Evolutionary conservation across 371 early-diverging fungal species (phyloP), one percentile per base, ranked within the genome.

Genomic region (Syncephalastrum monosporum): DNA sequence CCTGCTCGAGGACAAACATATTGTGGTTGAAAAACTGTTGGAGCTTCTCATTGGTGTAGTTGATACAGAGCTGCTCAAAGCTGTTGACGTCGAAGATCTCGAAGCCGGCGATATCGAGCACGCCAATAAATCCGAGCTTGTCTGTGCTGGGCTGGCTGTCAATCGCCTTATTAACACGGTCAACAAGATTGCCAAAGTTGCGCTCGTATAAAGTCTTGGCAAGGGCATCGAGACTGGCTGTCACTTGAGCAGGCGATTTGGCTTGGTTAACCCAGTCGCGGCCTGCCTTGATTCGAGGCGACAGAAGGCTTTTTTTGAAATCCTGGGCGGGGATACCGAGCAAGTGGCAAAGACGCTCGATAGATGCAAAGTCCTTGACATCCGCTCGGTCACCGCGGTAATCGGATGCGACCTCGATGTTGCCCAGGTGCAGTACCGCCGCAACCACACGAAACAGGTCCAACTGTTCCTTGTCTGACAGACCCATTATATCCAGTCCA

Each of bases 11-110:
- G 42, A 95, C 91, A 81, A 99, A 99, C 99, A 99, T 99, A 70
- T 98, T 95, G 76, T 99, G 99, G 78, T 99, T 99, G 83, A 99
- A 99, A 79, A 99, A 99, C 69, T 99, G 99, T 74, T 99, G 99
- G 13, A 99, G 88, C 61, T 94, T 94, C 72, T 99, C 99, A 76
- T 99, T 99, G 38, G 99, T 99, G 74, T 99, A 99, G 78, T 99
- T 99, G 81, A 99, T 99, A 71, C 96, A 98, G 23, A 99, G 84
- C 71, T 99, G 99, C 72, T 99, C 99, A 82, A 99, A 99, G 63
- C 92, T 91, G 78, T 99, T 99, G 57, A 82, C 76, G 65, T 98
- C 91, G 65, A 99, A 97, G 51, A 99, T 99, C 76, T 99, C 99
- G 77, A 99, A 99, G 4, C 99, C 99, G 33, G 99, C 99, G 75